These are phyloP conservation scores for Arthrobotrys pseudoclavata DNA, from an alignment of 2,329 filamentous ascomycete species.

Conservation along the genomic window DNA sequence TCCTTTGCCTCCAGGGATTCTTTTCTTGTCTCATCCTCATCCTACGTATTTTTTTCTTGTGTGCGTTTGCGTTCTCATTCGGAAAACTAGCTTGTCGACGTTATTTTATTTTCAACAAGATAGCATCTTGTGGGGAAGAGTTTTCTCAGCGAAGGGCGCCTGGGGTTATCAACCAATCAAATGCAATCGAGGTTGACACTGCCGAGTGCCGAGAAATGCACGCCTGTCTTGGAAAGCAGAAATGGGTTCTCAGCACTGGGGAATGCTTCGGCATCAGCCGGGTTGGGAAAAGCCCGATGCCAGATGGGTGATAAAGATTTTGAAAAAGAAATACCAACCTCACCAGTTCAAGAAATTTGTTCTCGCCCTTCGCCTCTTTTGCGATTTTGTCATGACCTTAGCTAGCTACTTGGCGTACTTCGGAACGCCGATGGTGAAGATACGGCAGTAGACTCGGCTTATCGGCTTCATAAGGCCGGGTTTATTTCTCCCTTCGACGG, in stretches of 20 bases:
- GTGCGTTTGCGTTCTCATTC: not conserved
- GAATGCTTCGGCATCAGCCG: constrained; percentile 44
- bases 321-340: not conserved
- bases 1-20: constrained; percentile 22
- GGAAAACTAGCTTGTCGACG: constrained; percentile 28
- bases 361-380: not conserved
- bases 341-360: constrained; percentile 10
- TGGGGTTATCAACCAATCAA: constrained; percentile 36
- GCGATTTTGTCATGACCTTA: not conserved
- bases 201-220: constrained; percentile 54
- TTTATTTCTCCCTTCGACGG: no score
- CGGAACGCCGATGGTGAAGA: constrained; percentile 19
- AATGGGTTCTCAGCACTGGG: constrained; percentile 9
- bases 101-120: constrained; percentile 5
- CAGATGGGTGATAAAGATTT: not conserved
- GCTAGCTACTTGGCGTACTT: no score
- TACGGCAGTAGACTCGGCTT: not conserved
- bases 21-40: not conserved
- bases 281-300: constrained; percentile 36
- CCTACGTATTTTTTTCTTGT: not conserved
- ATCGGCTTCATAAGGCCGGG: constrained; percentile 13
- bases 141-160: constrained; percentile 14
- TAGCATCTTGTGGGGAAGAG: constrained; percentile 41
- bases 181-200: constrained; percentile 30
- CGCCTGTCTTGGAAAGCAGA: constrained; percentile 13